These are phyloP conservation scores for Anthostomella pinea DNA, from an alignment of 2,329 filamentous ascomycete species.

Conservation along the genomic window DNA sequence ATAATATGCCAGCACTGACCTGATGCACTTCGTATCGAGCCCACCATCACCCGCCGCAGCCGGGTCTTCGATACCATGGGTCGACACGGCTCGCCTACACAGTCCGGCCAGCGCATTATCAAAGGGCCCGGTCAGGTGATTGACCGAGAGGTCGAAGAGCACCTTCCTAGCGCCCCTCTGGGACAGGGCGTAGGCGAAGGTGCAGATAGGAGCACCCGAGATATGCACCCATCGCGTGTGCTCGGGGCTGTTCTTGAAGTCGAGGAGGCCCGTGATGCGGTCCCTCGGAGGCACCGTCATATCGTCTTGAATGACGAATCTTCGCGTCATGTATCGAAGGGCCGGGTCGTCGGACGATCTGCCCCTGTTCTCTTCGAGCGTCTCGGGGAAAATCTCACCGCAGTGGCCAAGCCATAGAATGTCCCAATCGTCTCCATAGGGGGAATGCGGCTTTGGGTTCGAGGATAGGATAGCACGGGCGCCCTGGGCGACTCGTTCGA, in stretches of 20 bases:
- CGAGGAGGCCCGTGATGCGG: conserved; percentile 27
- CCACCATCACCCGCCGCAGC: conserved; percentile 20
- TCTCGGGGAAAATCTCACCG: conserved; percentile 29
- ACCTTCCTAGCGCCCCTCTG: conserved; percentile 27
- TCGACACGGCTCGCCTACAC: no score
- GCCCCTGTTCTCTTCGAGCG: conserved; percentile 24
- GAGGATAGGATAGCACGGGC: conserved; percentile 30
- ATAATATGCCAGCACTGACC: no score
- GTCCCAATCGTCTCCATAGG: conserved; percentile 27
- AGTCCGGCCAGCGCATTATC: conserved; percentile 33
- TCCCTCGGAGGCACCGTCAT: conserved; percentile 24
- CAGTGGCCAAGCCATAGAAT: conserved; percentile 32
- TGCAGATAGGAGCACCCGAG: conserved; percentile 25
- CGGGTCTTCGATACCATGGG: no score
- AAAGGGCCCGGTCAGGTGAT: conserved; percentile 29
- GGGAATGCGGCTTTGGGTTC: conserved; percentile 17
- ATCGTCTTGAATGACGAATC: conserved; percentile 26
- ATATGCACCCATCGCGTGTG: conserved; percentile 27
- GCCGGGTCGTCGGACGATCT: conserved; percentile 12
- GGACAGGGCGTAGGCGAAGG: conserved; percentile 33
- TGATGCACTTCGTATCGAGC: conserved; percentile 32
- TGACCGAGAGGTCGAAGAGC: conserved; percentile 28
- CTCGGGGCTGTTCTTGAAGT: conserved; percentile 24
- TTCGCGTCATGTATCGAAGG: conserved; percentile 12
- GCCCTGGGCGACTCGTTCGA: conserved; percentile 31